These are phyloP conservation scores for Wickerhamiella azyma DNA, from an alignment of 805 yeast genomes.

Conservation along the genomic window DNA sequence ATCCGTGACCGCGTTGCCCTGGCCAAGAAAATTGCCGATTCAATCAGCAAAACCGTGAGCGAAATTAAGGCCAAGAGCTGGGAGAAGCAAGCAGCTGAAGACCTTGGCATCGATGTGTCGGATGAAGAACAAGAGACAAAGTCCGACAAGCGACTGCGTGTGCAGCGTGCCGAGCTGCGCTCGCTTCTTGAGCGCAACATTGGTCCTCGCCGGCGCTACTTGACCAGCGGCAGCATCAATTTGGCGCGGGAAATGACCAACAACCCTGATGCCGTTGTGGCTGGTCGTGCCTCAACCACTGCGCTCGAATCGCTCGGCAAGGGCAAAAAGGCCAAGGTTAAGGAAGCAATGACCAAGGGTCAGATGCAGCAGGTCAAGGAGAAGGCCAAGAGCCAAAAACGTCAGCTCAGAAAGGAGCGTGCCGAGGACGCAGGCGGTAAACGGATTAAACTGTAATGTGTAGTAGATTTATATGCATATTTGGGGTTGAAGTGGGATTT, in stretches of 20 bases:
- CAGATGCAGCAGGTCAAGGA: not conserved
- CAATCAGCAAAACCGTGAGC: slow-evolving; percentile 46
- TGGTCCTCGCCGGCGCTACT: slow-evolving; percentile 20
- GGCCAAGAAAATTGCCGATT: slow-evolving; percentile 65
- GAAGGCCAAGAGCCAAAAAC: not conserved
- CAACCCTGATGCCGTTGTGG: slow-evolving; percentile 14
- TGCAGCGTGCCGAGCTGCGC: slow-evolving; percentile 19
- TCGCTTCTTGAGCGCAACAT: slow-evolving; percentile 18
- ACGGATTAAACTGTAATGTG: not conserved
- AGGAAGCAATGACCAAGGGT: not conserved
- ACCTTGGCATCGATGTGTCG: slow-evolving; percentile 70
- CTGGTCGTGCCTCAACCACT: slow-evolving; percentile 14
- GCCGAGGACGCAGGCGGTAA: not conserved
- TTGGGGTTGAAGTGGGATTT: too few species aligned
- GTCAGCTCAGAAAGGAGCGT: not conserved
- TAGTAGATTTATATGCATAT: too few species aligned
- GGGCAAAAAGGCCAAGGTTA: slow-evolving; percentile 2
- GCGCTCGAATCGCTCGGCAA: slow-evolving; percentile 14
- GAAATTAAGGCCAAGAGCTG: slow-evolving; percentile 43
- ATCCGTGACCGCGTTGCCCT: slow-evolving; percentile 52
- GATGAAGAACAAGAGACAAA: slow-evolving; percentile 40
- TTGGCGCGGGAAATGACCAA: slow-evolving; percentile 22
- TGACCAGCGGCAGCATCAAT: slow-evolving; percentile 24
- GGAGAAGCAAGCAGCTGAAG: slow-evolving; percentile 86
- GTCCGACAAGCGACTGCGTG: slow-evolving; percentile 17